Evolutionary conservation across 805 yeast species (phyloP).

Genomic region (Ogataea salicorniae): DNA sequence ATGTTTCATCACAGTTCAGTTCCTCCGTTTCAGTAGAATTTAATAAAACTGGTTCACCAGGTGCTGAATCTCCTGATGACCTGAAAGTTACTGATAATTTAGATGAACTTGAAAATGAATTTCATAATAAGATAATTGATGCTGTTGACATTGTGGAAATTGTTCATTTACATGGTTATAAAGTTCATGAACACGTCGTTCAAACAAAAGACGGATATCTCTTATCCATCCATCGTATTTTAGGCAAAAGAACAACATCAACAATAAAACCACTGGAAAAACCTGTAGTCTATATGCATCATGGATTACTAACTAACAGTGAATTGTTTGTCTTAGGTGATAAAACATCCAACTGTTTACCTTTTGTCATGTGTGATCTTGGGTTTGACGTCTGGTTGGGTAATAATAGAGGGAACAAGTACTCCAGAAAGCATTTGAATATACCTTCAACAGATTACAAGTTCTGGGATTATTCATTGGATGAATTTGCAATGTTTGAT

Average conservation of each 20-base stretch:
- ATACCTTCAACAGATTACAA: slow-evolving; percentile 34
- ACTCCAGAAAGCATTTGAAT: slow-evolving; percentile 69
- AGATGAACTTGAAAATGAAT: slow-evolving; percentile 1
- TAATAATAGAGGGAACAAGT: slow-evolving; percentile 86
- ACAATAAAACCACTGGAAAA: neutral
- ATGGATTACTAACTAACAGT: slow-evolving; percentile 81
- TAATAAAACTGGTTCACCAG: neutral
- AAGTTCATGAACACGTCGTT: slow-evolving; percentile 72
- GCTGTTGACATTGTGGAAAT: slow-evolving; percentile 30
- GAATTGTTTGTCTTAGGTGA: slow-evolving; percentile 55
- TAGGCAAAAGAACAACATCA: slow-evolving; percentile 21
- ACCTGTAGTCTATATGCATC: slow-evolving; percentile 73
- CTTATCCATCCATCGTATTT: slow-evolving; percentile 68
- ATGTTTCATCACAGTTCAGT: slow-evolving; percentile 10
- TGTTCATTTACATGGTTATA: slow-evolving; percentile 47
- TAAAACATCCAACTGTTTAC: slow-evolving; percentile 46
- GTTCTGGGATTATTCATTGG: slow-evolving; percentile 89
- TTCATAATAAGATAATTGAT: slow-evolving; percentile 16
- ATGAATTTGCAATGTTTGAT: slow-evolving; percentile 87
- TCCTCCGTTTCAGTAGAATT: neutral
- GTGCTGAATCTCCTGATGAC: neutral
- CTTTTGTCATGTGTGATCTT: slow-evolving; percentile 65
- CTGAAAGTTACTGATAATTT: neutral
- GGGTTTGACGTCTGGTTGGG: slow-evolving; percentile 97
- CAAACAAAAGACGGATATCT: slow-evolving; percentile 74